Evolutionary conservation across 768 basidiomycete genomes (phyloP).

Genomic region (Mycena alexandri): DNA sequence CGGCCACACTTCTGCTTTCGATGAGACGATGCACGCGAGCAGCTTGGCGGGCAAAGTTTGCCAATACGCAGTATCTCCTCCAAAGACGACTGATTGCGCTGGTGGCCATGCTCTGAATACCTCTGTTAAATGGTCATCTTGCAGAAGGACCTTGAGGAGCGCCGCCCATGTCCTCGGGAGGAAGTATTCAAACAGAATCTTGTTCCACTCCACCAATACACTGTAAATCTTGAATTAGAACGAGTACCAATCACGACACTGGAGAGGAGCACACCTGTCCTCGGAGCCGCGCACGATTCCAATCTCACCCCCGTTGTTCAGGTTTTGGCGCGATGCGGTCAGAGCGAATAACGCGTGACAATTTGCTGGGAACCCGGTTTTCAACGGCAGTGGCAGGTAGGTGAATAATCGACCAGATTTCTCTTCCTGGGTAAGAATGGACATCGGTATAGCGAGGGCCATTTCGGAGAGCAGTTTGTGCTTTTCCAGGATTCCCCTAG

Average conservation of each 20-base stretch:
- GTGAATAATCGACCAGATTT: slow-evolving; percentile 61
- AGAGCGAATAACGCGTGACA: slow-evolving; percentile 63
- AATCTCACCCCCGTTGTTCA: slow-evolving; percentile 56
- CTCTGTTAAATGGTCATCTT: slow-evolving; percentile 39
- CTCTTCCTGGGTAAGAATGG: slow-evolving; percentile 23
- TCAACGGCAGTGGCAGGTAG: slow-evolving; percentile 60
- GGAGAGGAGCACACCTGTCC: slow-evolving; percentile 52
- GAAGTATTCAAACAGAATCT: slow-evolving; percentile 56
- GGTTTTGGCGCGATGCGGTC: slow-evolving; percentile 57
- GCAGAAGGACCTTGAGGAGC: slow-evolving; percentile 49
- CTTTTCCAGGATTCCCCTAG: slow-evolving; percentile 42
- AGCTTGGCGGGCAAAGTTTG: slow-evolving; percentile 47
- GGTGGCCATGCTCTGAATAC: slow-evolving; percentile 59
- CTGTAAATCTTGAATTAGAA: slow-evolving; percentile 42
- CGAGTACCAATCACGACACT: not conserved
- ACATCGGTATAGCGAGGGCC: slow-evolving; percentile 51
- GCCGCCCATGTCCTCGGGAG: slow-evolving; percentile 60
- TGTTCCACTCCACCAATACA: slow-evolving; percentile 62
- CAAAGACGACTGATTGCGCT: slow-evolving; percentile 43
- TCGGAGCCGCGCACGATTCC: slow-evolving; percentile 53
- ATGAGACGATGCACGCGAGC: slow-evolving; percentile 43
- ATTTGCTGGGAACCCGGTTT: slow-evolving; percentile 59
- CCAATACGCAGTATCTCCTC: slow-evolving; percentile 59
- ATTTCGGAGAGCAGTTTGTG: slow-evolving; percentile 59
- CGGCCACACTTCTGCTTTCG: slow-evolving; percentile 52